These are phyloP conservation scores for Malassezia sympodialis DNA, from an alignment of 1,284 basidiomycete genomes.

Conservation along the genomic window DNA sequence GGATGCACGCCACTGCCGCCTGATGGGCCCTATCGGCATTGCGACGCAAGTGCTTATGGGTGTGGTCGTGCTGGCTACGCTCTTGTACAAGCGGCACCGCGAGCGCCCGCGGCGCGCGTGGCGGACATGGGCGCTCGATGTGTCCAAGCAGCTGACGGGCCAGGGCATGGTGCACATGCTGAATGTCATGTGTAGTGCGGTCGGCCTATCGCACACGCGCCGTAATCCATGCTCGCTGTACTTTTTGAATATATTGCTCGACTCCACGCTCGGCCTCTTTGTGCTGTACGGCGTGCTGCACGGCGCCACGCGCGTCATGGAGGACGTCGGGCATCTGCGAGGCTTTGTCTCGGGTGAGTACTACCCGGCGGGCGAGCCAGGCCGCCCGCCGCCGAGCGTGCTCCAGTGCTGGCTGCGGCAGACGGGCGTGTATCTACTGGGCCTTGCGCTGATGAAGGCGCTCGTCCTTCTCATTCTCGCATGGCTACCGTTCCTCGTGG, in stretches of 20 bases:
- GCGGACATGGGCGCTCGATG: conserved; percentile 64
- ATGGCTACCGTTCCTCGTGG: conserved; percentile 58
- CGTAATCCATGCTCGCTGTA: conserved; percentile 53
- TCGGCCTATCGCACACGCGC: conserved; percentile 11
- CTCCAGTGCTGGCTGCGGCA: conserved; percentile 65
- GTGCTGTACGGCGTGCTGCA: conserved; percentile 73
- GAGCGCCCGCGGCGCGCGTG: conserved; percentile 77
- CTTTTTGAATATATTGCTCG: conserved; percentile 85
- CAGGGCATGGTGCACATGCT: conserved; percentile 79
- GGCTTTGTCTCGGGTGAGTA: conserved; percentile 81
- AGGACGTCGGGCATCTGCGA: conserved; percentile 59
- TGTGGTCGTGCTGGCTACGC: conserved; percentile 66
- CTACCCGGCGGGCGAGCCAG: conserved; percentile 51
- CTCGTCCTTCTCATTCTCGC: conserved; percentile 65
- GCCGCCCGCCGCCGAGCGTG: conserved; percentile 16
- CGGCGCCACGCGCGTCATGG: conserved; percentile 60
- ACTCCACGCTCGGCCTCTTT: conserved; percentile 86
- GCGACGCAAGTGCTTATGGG: conserved; percentile 72
- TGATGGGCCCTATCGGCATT: conserved; percentile 18
- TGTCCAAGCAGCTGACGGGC: conserved; percentile 68
- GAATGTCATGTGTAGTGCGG: conserved; percentile 59
- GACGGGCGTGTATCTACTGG: conserved; percentile 70
- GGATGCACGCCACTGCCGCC: conserved; percentile 5
- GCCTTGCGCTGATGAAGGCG: conserved; percentile 76
- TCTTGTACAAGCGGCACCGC: conserved; percentile 77